Evolutionary conservation across 2,329 filamentous ascomycete genomes (phyloP).

Genomic region (Beauveria varroae): DNA sequence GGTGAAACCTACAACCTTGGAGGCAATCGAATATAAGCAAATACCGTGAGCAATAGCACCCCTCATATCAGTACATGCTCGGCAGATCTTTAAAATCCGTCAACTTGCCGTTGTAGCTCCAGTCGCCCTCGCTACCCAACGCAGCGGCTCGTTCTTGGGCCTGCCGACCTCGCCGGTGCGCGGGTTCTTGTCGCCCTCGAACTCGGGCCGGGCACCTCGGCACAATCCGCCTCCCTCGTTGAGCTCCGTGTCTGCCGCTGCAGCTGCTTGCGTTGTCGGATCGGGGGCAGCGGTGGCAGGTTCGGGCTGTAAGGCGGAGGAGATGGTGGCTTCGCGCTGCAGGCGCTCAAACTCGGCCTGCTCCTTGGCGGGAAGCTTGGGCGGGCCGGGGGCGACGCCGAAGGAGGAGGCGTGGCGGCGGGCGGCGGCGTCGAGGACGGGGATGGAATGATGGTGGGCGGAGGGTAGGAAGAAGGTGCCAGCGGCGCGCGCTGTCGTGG

Average conservation of each 20-base stretch:
- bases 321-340: slow-evolving; percentile 53
- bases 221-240: slow-evolving; percentile 60
- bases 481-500: too few species aligned
- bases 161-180: slow-evolving; percentile 93
- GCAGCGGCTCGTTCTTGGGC: slow-evolving; percentile 91
- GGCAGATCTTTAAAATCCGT: slow-evolving; percentile 64
- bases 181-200: slow-evolving; percentile 85
- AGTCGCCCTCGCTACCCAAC: slow-evolving; percentile 71
- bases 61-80: too few species aligned
- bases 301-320: slow-evolving; percentile 32
- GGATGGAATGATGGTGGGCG: too few species aligned
- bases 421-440: slow-evolving; percentile 6
- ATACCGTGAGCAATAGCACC: too few species aligned
- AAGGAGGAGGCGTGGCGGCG: slow-evolving; percentile 32
- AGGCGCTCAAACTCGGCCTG: slow-evolving; percentile 88
- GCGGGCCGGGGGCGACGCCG: slow-evolving; percentile 57
- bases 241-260: slow-evolving; percentile 22
- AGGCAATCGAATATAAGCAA: too few species aligned
- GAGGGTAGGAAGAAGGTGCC: too few species aligned
- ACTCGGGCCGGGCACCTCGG: slow-evolving; percentile 78
- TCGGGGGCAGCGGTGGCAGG: slow-evolving; percentile 17
- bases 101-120: slow-evolving; percentile 91
- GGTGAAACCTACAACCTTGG: too few species aligned
- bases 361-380: slow-evolving; percentile 77
- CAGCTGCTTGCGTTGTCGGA: not conserved